Evolutionary conservation across 148 eudicot species (phyloP).

Genomic region (Camellia japonica): DNA sequence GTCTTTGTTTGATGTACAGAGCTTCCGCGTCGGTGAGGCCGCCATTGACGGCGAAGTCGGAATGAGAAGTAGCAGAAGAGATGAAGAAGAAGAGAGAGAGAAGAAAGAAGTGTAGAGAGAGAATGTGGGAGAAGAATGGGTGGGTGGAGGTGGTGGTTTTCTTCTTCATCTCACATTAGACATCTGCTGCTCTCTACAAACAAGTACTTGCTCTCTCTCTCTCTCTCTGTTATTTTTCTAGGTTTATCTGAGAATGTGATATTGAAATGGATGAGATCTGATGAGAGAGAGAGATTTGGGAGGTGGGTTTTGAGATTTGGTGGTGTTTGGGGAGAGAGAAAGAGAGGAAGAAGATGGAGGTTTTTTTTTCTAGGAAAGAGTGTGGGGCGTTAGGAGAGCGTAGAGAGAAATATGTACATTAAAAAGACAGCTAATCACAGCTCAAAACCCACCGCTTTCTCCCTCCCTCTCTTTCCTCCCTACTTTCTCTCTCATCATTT

Average conservation of each 20-base stretch:
- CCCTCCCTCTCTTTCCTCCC: slow-evolving; percentile 11
- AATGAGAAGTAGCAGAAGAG: background rate
- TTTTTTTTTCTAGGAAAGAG: background rate
- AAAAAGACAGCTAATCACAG: slow-evolving; percentile 90
- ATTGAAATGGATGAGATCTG: slow-evolving; percentile 21
- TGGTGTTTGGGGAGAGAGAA: slow-evolving; percentile 22
- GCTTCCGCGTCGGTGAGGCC: slow-evolving; percentile 44
- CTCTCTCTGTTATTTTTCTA: background rate
- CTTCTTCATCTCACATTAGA: slow-evolving; percentile 43
- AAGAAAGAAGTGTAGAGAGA: background rate
- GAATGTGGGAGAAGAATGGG: background rate
- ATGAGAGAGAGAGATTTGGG: slow-evolving; percentile 14
- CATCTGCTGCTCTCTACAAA: slow-evolving; percentile 22
- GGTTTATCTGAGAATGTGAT: slow-evolving; percentile 11
- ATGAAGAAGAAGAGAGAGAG: slow-evolving; percentile 4
- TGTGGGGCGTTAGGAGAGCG: background rate
- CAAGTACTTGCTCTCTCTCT: background rate
- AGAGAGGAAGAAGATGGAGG: slow-evolving; percentile 23
- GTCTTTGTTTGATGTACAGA: slow-evolving; percentile 47
- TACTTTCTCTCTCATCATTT: background rate
- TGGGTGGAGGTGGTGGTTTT: slow-evolving; percentile 12
- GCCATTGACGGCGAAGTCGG: slow-evolving; percentile 21
- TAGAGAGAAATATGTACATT: slow-evolving; percentile 19
- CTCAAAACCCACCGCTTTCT: slow-evolving; percentile 77
- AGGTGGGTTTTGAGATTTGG: slow-evolving; percentile 16